Base-by-base conservation (phyloP, 176 grass and related monocot species). In the Zea mays region DNA sequence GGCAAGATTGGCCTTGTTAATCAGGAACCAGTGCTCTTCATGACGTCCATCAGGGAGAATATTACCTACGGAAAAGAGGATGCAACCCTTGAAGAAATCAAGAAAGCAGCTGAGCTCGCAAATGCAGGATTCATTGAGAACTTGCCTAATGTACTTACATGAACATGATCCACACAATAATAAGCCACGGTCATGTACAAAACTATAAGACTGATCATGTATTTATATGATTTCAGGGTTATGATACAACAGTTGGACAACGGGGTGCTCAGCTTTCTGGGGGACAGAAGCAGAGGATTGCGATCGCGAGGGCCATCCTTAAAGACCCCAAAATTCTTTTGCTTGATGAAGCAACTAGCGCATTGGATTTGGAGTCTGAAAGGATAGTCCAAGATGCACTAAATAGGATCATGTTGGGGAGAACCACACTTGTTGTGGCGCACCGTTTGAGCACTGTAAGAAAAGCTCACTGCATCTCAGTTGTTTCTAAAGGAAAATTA, bases 401-500 rank as follows among this genome's bases (percentile, higher is more conserved):
- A 46, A 80, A 86, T 19, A 67, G 56, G 41, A 73, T 85, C 71
- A 81, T 81, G 71, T 56, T 86, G 17, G 78, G 67, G 35, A 84
- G 87, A 49, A 89, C 87, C 42, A 89, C 87, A 11, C n/a, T 89
- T 35, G 87, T 86, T 47, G 87, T 89, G 64, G 83, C 87, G 2
- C 87, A 86, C 55, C 83, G 83, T 63, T 70, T 89, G 27, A 82
- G 78, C 77, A 89, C 87, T 61, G 74, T 89, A 13, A 80, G 73
- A 66, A 74, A 86, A 61, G 78, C 79, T 37, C 72, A 89, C 67
- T 70, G 74, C 77, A 82, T 89, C 56, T 82, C 83, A 45, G 89
- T 95, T 43, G 65, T 95, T 76, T 78, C 84, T 43, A 47, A 85
- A 82, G 92, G 92, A 62, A 89, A 88, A 82, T 70, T 95, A 67